Evolutionary conservation across 805 yeast species (phyloP).

Genomic region (Komagataella pastoris): DNA sequence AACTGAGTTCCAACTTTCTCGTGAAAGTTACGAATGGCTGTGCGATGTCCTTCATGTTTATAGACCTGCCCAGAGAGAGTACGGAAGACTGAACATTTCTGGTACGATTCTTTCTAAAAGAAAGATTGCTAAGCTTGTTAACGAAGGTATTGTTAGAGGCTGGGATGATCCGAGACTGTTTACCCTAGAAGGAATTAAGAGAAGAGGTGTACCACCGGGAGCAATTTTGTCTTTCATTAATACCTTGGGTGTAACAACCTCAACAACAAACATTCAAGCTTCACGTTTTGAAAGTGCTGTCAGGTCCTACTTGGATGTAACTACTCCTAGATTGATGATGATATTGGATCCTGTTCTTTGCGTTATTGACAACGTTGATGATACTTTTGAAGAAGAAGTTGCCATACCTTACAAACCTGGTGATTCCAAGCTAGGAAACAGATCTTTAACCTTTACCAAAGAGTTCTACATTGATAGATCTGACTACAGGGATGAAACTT

Average conservation of each 20-base stretch:
- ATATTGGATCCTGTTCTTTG: conserved; percentile 78
- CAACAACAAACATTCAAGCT: conserved; percentile 83
- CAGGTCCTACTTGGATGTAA: conserved; percentile 75
- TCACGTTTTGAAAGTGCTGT: conserved; percentile 82
- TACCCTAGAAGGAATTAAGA: conserved; percentile 85
- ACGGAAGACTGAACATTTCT: conserved; percentile 88
- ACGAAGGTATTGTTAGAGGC: conserved; percentile 69
- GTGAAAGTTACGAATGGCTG: conserved; percentile 97
- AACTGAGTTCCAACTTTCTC: conserved; percentile 80
- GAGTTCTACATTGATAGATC: conserved; percentile 73
- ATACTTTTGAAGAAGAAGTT: conserved; percentile 55
- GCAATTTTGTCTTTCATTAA: conserved; percentile 88
- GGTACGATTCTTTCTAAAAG: conserved; percentile 94
- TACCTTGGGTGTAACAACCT: conserved; percentile 93
- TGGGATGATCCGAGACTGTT: conserved; percentile 98
- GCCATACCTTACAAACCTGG: conserved; percentile 89
- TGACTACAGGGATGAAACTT: conserved; percentile 64
- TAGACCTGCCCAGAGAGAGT: conserved; percentile 98
- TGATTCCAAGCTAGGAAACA: conserved; percentile 57
- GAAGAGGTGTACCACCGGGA: conserved; percentile 99
- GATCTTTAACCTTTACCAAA: conserved; percentile 65
- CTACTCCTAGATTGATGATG: conserved; percentile 93
- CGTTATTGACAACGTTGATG: conserved; percentile 69
- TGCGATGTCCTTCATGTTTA: conserved; percentile 91
- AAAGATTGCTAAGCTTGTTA: conserved; percentile 87